Base-by-base conservation (phyloP, 2,329 filamentous ascomycete species). In the Pestalotiopsis sp. region DNA sequence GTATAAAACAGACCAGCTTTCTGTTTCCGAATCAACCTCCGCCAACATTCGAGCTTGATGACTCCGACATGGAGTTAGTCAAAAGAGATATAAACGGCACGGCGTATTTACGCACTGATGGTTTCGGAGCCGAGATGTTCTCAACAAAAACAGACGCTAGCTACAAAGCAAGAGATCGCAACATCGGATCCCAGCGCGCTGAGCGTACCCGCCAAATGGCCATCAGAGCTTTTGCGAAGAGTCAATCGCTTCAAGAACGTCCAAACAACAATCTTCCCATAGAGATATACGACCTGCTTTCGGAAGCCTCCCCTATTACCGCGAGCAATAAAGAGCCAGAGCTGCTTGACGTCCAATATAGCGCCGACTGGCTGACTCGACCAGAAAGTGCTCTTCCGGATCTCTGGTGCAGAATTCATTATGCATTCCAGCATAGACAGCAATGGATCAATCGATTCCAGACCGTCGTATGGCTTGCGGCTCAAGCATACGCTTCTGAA, bases 1-100 rank as follows among this genome's bases (percentile, higher is more conserved):
- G 82, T 66, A 75, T 78, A 1, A 67, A 65, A 26, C 66, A 67
- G 2, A 71, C 74, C 1, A 60, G 71, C 14, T 70, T 80, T 14
- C 81, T 82, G 61, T 71, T 76, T 38, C 71, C 73, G 2, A 67
- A 74, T 6, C 35, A 67, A 6, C 62, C 66, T 14, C 22, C 44
- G 10, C 10, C 35, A 10, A 59, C 24, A 3, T 52, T 66, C 3
- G 4, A 38, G n/a, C 52, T 70, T 20, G 56, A 67, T 10, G 13
- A 64, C 3, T 68, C 68, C 3, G 44, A 69, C 17, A 22, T 11
- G 44, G n/a, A 4, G 24, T 22, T 72, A 26, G 5, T 69, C 11
- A 38, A 65, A 30, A 67, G 71, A 35, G 69, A 72, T 24, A 38
- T 68, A 10, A 69, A 73, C 35, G 71, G 71, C 11, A 72, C 71